Base-by-base conservation (phyloP, 805 yeast genomes). In the Wickerhamiella musiphila region DNA sequence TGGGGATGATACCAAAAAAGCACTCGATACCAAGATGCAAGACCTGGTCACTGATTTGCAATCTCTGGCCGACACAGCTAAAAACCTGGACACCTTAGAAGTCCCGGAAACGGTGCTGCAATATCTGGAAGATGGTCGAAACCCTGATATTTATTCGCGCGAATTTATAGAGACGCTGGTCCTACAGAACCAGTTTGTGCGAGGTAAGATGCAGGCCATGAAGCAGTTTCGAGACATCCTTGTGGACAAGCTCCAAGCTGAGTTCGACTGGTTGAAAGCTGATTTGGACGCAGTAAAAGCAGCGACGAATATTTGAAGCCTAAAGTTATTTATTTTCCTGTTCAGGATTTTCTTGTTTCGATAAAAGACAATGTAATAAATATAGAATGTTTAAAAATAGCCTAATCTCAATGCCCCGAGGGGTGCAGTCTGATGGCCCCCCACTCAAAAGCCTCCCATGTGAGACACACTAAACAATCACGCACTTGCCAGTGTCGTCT, bases 81-180 rank as follows among this genome's bases (percentile, higher is more conserved):
- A 37, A 22, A 31, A 36, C 6, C 32, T 44, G 17, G 32, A 29
- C 10, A 42, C 35, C 17, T 26, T 37, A 7, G 22, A 26, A 20
- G 37, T 53, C 3, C 94, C 94, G 1, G 52, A 77, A 23, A 94
- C 84, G 47, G 84, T 84, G n/a, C 60, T 83, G 10, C 74, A 77
- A 40, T 90, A 90, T 48, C 81, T 90, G 23, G 96, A 90, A 49
- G 93, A 82, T 47, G 98, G 98, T 2, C 63, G 98, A 43, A 90
- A 90, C 49, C 96, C 98, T 0, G 96, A 90, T 49, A 83, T 90
- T 24, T 90, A 90, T 54, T 83, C 96, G 1, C 67, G 98, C 51
- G 98, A 90, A 56, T 90, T 90, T 56, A 81, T 86, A 11, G 98
- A 90, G 51, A 79, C 86, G 22, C 77, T 90, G n/a, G 73, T 83